Evolutionary conservation across 352 stramenopile genomes (phyloP).

Genomic region (Pythium monospermum): DNA sequence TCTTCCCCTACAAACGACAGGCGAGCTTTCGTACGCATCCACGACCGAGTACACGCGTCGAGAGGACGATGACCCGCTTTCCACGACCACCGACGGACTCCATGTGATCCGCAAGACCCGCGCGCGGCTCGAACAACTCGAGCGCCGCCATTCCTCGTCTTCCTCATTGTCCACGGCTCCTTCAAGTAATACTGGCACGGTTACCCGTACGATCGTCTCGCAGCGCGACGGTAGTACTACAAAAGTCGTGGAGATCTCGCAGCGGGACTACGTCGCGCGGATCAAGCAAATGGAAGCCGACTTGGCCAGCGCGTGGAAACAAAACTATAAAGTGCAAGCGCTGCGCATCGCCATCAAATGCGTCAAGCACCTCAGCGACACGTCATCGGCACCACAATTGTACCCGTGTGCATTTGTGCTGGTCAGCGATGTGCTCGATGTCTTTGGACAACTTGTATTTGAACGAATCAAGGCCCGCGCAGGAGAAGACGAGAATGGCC

Average conservation of each 20-base stretch:
- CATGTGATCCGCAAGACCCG: slow-evolving; percentile 60
- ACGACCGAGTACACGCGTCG: slow-evolving; percentile 32
- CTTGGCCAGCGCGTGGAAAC: slow-evolving; percentile 64
- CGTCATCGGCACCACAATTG: slow-evolving; percentile 60
- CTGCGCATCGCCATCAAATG: slow-evolving; percentile 90
- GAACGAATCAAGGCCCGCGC: slow-evolving; percentile 68
- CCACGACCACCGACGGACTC: slow-evolving; percentile 21
- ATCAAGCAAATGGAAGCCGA: slow-evolving; percentile 75
- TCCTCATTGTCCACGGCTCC: background rate
- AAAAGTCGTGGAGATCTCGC: slow-evolving; percentile 56
- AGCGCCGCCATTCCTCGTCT: slow-evolving; percentile 25
- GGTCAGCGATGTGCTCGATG: slow-evolving; percentile 83
- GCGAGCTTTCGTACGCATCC: slow-evolving; percentile 38
- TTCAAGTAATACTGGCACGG: slow-evolving; percentile 11
- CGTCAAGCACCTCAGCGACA: slow-evolving; percentile 85
- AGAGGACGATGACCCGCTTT: slow-evolving; percentile 18
- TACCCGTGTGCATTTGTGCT: slow-evolving; percentile 90
- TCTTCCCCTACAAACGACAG: slow-evolving; percentile 16
- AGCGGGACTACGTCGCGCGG: slow-evolving; percentile 77
- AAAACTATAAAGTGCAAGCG: slow-evolving; percentile 84
- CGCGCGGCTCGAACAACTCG: slow-evolving; percentile 60
- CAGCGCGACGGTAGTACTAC: slow-evolving; percentile 23
- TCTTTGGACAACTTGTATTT: slow-evolving; percentile 86
- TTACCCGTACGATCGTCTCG: background rate
- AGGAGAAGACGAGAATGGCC: slow-evolving; percentile 47